Conservation (phyloP, 2,329 filamentous ascomycete species). For the Neonectria punicea region DNA sequence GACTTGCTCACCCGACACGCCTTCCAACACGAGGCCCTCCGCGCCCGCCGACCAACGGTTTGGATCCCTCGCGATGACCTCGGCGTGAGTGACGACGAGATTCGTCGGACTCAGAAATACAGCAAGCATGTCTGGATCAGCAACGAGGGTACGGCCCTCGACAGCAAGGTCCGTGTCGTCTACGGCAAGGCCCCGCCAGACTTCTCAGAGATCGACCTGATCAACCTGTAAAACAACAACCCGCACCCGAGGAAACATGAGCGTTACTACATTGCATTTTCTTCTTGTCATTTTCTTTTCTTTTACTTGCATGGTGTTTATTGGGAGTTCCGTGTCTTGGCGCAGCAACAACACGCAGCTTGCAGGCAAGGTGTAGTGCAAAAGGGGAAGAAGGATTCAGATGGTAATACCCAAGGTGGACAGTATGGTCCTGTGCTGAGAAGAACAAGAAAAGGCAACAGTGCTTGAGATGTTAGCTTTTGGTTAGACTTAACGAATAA, state of each 20-base stretch:
- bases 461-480: conserved; percentile 1
- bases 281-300: background rate
- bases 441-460: conserved; percentile 13
- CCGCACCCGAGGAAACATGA: background rate
- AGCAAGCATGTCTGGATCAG: conserved; percentile 91
- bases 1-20: conserved; percentile 86
- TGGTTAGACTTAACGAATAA: conserved; percentile 30
- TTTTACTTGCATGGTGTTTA: conserved; percentile 25
- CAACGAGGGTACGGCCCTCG: conserved; percentile 89
- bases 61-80: conserved; percentile 95
- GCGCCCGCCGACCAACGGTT: conserved; percentile 85
- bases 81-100: conserved; percentile 92
- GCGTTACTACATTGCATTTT: background rate
- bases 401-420: conserved; percentile 25
- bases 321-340: conserved; percentile 8
- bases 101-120: conserved; percentile 78
- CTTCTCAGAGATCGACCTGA: conserved; percentile 88
- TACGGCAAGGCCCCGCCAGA: conserved; percentile 89
- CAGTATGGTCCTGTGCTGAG: conserved; percentile 5
- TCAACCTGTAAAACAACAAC: conserved; percentile 68
- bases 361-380: conserved; percentile 34
- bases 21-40: conserved; percentile 89
- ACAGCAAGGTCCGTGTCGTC: conserved; percentile 83
- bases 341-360: conserved; percentile 25
- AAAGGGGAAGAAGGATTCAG: conserved; percentile 4